phyloP scores from a whole-genome alignment of 2,329 filamentous ascomycete genomes.

The Phaeosphaeria sp. region DNA sequence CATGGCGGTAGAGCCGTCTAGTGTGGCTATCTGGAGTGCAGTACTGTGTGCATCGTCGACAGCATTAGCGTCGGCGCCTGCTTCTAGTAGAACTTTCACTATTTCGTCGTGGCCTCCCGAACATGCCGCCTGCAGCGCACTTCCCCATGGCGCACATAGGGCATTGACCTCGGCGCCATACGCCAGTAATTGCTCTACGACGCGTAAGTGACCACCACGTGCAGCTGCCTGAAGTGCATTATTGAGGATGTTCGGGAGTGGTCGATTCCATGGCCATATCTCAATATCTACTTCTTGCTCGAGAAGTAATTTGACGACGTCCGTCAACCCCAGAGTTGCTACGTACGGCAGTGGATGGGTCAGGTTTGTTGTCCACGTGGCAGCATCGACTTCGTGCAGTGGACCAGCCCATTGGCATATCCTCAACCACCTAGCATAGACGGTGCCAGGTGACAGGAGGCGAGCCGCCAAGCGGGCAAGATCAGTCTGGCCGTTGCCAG shows the following conservation, averaged over 20 bases:
- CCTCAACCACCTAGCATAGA: background rate
- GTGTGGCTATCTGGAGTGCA: background rate
- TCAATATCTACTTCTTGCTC: no score
- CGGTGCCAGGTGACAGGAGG: background rate
- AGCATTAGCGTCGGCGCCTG: background rate
- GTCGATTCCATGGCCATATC: no score
- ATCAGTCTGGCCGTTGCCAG: background rate
- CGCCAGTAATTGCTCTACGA: background rate
- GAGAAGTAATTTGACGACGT: no score
- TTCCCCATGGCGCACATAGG: background rate
- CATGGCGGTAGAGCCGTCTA: background rate
- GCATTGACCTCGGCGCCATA: background rate
- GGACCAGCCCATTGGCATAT: background rate
- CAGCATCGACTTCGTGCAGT: background rate
- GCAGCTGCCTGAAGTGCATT: background rate
- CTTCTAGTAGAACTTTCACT: background rate
- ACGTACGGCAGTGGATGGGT: no score
- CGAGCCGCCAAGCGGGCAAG: background rate
- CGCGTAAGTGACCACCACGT: background rate
- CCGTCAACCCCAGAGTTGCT: no score
- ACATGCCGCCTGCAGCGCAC: background rate
- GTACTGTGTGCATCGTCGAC: background rate
- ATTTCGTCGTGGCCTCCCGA: background rate
- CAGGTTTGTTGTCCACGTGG: no score
- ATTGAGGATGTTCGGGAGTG: no score